Base-by-base conservation (phyloP, 2,329 filamentous ascomycete species). In the Parafenestella ontariensis region DNA sequence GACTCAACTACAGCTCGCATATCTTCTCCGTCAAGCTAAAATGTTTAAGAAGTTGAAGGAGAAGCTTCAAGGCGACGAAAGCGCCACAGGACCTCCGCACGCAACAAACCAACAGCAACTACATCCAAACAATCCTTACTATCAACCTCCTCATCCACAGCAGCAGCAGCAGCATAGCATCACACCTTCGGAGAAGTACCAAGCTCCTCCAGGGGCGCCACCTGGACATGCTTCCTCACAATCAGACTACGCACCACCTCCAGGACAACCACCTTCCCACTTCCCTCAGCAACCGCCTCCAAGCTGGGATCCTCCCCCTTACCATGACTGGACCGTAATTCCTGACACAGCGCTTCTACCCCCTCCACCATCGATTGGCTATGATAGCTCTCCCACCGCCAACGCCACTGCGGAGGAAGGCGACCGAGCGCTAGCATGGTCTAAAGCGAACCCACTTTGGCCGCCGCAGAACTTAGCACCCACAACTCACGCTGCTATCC, bases 301-400 rank as follows among this genome's bases (percentile, higher is more conserved):
- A 41, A 72, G 66, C 53, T 70, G 68, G 52, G 66, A 76, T 21
- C 83, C 84, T 13, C 84, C 84, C 17, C 81, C 83, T 23, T 86
- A 86, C 62, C 89, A 92, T 70, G 86, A 90, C 75, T 92, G 90
- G 90, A 81, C 83, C 6, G 84, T 87, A 3, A 88, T 92, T 1
- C 89, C 89, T 0, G 89, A 92, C 72, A 91, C 86, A 1, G 81
- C 88, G 0, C 81, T 90, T 9, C 85, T 92, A 39, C 89, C 89
- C 1, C 89, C 89, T 0, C 90, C 90, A 1, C 90, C 90, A 0
- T 83, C 84, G 26, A 82, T 91, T 49, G 85, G 85, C 44, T 86
- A 86, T 66, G 85, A 90, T 55, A 77, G 74, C 28, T 91, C 89
- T 11, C 85, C 87, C 0, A 83, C 87, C 2, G 87, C 85, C 69